These are phyloP conservation scores for Croton setiger DNA, from an alignment of 441 rosid genomes.

Conservation along the genomic window DNA sequence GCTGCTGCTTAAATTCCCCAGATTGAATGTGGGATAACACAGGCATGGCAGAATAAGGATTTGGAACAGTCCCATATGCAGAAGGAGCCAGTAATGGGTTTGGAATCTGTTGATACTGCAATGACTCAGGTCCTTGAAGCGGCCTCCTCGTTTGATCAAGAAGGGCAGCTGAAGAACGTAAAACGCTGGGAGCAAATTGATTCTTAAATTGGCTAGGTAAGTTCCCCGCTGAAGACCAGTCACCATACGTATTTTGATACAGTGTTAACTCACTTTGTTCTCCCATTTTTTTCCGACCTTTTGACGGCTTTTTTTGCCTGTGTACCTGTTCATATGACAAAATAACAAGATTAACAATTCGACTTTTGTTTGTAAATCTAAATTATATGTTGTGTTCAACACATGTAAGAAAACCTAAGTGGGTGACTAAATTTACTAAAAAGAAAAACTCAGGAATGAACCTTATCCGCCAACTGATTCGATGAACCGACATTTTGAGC, in stretches of 20 bases:
- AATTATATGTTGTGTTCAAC: neutral
- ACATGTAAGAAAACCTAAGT: neutral
- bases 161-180: slow-evolving; percentile 43
- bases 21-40: slow-evolving; percentile 46
- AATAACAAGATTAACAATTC: neutral
- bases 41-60: slow-evolving; percentile 57
- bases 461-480: slow-evolving; percentile 35
- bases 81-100: slow-evolving; percentile 49
- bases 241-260: slow-evolving; percentile 38
- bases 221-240: slow-evolving; percentile 45
- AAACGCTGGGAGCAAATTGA: slow-evolving; percentile 35
- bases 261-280: slow-evolving; percentile 38
- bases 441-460: neutral
- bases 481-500: slow-evolving; percentile 26
- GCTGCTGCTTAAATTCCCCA: slow-evolving; percentile 46
- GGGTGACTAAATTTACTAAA: neutral
- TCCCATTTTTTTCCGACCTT: slow-evolving; percentile 40
- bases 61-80: slow-evolving; percentile 46
- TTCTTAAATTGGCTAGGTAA: slow-evolving; percentile 40
- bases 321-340: slow-evolving; percentile 36
- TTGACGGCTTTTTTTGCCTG: slow-evolving; percentile 48
- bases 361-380: neutral
- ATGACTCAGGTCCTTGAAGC: slow-evolving; percentile 47
- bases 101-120: slow-evolving; percentile 48
- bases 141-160: slow-evolving; percentile 47